A percentile compares a stretch with the other conserved stretches of the same genome.
phyloP scores from a whole-genome alignment of 2,329 filamentous ascomycete species.

The Botrytis medusae region DNA sequence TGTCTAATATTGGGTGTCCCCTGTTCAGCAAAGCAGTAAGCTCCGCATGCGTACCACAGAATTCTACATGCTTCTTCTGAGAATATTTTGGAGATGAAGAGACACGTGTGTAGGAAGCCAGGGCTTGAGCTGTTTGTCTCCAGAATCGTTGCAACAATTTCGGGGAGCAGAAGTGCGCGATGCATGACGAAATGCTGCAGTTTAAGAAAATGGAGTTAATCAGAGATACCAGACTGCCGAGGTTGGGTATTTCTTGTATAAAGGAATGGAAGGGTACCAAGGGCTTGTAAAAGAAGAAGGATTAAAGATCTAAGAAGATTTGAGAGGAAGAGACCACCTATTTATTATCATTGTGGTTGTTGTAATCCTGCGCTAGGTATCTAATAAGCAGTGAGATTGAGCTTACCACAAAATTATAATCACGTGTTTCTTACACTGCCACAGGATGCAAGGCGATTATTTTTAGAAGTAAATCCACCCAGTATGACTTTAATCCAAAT shows the following conservation, averaged over 20 bases:
- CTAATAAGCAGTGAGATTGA: not conserved
- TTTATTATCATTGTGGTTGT: not conserved
- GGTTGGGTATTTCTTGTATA: not conserved
- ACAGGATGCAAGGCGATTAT: not conserved
- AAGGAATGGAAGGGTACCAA: not conserved
- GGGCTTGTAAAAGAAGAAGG: not conserved
- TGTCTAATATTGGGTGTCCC: not conserved
- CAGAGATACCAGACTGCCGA: not conserved
- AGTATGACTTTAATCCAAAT: not conserved
- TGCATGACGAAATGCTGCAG: not conserved
- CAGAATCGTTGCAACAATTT: not conserved
- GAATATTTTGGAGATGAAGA: constrained; percentile 9
- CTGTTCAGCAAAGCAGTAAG: not conserved
- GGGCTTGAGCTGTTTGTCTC: not conserved
- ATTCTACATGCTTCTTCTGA: constrained; percentile 7
- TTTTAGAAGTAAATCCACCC: not conserved
- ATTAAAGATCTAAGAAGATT: no score
- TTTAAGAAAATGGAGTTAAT: not conserved
- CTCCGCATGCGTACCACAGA: constrained; percentile 5
- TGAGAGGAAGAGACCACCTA: not conserved
- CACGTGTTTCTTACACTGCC: not conserved
- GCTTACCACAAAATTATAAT: not conserved
- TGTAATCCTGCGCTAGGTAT: not conserved
- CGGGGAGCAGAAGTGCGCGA: not conserved
- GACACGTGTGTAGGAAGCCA: not conserved